Percentiles rank a stretch among this genome's conserved stretches.
Evolutionary conservation across 1,284 basidiomycete species (phyloP).

Genomic region (Pseudozyma tsukubaensis): DNA sequence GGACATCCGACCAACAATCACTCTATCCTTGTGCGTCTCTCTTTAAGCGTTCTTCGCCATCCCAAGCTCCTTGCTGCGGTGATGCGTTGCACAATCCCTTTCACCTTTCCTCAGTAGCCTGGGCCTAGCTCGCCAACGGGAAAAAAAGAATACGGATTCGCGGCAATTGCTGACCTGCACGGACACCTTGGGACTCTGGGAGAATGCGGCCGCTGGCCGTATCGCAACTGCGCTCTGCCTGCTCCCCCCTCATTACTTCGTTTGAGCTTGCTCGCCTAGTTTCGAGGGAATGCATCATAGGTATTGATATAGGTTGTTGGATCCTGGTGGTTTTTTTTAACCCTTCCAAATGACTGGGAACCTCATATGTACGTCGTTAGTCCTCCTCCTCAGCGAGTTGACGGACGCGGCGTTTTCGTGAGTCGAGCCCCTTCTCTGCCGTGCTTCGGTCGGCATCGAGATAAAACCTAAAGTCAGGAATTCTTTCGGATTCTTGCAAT

Average conservation of each 20-base stretch:
- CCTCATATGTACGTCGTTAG: conserved; percentile 2
- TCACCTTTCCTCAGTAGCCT: neutral
- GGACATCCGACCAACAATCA: neutral
- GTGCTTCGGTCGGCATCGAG: neutral
- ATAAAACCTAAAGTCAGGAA: conserved; percentile 2
- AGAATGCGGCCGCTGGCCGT: neutral
- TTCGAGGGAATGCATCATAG: neutral
- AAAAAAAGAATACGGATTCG: too few species aligned
- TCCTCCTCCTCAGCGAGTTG: neutral
- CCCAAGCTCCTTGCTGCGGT: too few species aligned
- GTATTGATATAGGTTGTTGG: conserved; percentile 5
- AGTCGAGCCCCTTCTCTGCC: conserved; percentile 1
- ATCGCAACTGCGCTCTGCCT: neutral
- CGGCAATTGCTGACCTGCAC: neutral
- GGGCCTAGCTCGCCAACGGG: neutral
- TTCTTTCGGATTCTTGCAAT: neutral
- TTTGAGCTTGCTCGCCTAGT: conserved; percentile 10
- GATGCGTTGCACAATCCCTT: too few species aligned
- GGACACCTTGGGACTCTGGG: neutral
- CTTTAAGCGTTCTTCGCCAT: too few species aligned
- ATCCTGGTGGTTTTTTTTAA: neutral
- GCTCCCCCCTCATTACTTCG: neutral
- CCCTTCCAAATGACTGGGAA: conserved; percentile 6
- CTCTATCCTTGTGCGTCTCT: too few species aligned
- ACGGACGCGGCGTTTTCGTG: neutral